phyloP scores from a whole-genome alignment of 495 filamentous ascomycete genomes.

The Chaetomium tenue region DNA sequence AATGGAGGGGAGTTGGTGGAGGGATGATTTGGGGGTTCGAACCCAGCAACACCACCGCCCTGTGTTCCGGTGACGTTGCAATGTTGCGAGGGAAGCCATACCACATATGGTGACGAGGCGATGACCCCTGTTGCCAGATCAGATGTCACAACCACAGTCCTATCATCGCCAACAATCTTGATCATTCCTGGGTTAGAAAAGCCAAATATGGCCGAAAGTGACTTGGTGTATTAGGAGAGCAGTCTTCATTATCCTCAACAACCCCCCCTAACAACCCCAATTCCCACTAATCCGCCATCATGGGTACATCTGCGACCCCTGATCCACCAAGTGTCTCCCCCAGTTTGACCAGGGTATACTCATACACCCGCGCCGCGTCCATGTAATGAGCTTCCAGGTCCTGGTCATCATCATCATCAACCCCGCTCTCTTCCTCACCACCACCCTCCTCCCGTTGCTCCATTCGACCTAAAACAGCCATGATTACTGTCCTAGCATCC shows the following conservation, averaged over 20 bases:
- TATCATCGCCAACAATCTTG: too few species aligned
- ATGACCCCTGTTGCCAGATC: too few species aligned
- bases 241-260: not conserved
- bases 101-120: too few species aligned
- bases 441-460: slow-evolving; percentile 44
- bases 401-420: slow-evolving; percentile 27
- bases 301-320: slow-evolving; percentile 6
- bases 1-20: too few species aligned
- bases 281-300: slow-evolving; percentile 8
- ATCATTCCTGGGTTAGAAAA: too few species aligned
- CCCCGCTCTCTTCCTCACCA: slow-evolving; percentile 30
- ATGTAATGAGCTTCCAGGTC: slow-evolving; percentile 50
- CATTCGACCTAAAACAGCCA: slow-evolving; percentile 57
- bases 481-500: slow-evolving; percentile 61
- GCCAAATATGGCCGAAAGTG: not conserved
- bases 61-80: too few species aligned
- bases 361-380: slow-evolving; percentile 73
- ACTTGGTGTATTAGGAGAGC: too few species aligned
- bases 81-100: too few species aligned
- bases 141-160: too few species aligned
- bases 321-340: slow-evolving; percentile 52
- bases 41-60: too few species aligned
- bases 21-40: too few species aligned
- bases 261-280: too few species aligned
- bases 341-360: slow-evolving; percentile 69